Base-by-base conservation (phyloP, 768 basidiomycete genomes). In the Termitomyces bulborhizus region DNA sequence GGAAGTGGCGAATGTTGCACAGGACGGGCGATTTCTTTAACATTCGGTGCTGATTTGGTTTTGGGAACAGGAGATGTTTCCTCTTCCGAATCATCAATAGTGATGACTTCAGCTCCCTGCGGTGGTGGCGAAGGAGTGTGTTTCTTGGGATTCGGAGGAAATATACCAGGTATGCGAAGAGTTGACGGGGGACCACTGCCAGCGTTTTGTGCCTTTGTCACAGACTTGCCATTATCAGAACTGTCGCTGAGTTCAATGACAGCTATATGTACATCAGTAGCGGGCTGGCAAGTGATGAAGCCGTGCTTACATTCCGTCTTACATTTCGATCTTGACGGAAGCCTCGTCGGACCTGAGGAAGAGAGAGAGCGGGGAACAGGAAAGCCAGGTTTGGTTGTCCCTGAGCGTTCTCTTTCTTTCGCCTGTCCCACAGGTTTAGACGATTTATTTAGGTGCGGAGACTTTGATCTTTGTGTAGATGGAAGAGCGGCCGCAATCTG, bases 201-300 rank as follows among this genome's bases (percentile, higher is more conserved):
- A 46, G 11, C 11, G 13, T 46, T 50, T 24, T 37, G 50, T 32
- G 15, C 6, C 27, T 21, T 48, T 15, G 13, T 9, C 24, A 44
- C 54, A 49, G 50, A 34, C n/a, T 56, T 50, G 6, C 24, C 32
- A 21, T 31, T 32, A 37, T 50, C 53, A 43, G 41, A 40, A 27
- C 54, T 53, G n/a, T 53, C 54, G 21, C 43, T 52, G 39, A 62
- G n/a, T 29, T 60, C 58, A 15, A 62, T 60, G 18, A 56, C 41
- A 18, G 26, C 49, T 50, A n/a, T 6, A 50, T 39, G 26, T 39
- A 29, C 24, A 11, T 50, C 37, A 16, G 11, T 27, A 39, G n/a
- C 26, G 27, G n/a, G 37, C 37, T 15, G 3, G 37, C 18, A n/a
- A 18, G n/a, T 1, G 27, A 27, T 39, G n/a, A 15, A 16, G 9